These are phyloP conservation scores for Termitomyces titanicus DNA, from an alignment of 768 basidiomycete species.

Conservation along the genomic window DNA sequence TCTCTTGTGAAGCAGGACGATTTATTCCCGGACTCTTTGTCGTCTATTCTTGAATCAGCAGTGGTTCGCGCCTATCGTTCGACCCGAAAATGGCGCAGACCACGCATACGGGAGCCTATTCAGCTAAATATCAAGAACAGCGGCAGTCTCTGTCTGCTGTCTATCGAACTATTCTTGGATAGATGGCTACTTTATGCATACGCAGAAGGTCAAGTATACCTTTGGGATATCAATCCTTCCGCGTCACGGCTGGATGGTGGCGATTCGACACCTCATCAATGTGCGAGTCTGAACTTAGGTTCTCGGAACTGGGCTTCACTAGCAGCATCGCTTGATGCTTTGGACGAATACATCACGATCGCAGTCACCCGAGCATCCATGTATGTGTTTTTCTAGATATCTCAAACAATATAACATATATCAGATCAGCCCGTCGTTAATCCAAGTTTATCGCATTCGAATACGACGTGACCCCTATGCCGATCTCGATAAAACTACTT, in stretches of 20 bases:
- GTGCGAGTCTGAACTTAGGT: slow-evolving; percentile 6
- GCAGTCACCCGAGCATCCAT: slow-evolving; percentile 21
- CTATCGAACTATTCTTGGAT: slow-evolving; percentile 39
- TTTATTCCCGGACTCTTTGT: background rate
- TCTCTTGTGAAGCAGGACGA: background rate
- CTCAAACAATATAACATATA: background rate
- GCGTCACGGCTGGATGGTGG: background rate
- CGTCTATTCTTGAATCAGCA: slow-evolving; percentile 1
- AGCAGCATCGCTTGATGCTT: slow-evolving; percentile 7
- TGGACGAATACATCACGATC: slow-evolving; percentile 17
- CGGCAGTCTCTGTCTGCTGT: slow-evolving; percentile 20
- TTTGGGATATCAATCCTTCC: slow-evolving; percentile 36
- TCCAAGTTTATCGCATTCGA: slow-evolving; percentile 3
- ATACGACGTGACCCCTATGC: slow-evolving; percentile 1
- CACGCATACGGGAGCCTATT: slow-evolving; percentile 1
- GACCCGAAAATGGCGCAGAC: slow-evolving; percentile 10
- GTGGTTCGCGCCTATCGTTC: slow-evolving; percentile 7
- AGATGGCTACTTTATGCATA: slow-evolving; percentile 46
- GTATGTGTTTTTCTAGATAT: slow-evolving; percentile 10
- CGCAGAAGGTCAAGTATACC: slow-evolving; percentile 34
- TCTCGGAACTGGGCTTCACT: slow-evolving; percentile 12
- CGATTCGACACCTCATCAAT: slow-evolving; percentile 2
- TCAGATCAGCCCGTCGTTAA: slow-evolving; percentile 15
- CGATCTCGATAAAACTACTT: slow-evolving; percentile 2
- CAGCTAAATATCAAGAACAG: slow-evolving; percentile 5